Conservation (phyloP, 768 basidiomycete species). For the Sutorius australiensis region DNA sequence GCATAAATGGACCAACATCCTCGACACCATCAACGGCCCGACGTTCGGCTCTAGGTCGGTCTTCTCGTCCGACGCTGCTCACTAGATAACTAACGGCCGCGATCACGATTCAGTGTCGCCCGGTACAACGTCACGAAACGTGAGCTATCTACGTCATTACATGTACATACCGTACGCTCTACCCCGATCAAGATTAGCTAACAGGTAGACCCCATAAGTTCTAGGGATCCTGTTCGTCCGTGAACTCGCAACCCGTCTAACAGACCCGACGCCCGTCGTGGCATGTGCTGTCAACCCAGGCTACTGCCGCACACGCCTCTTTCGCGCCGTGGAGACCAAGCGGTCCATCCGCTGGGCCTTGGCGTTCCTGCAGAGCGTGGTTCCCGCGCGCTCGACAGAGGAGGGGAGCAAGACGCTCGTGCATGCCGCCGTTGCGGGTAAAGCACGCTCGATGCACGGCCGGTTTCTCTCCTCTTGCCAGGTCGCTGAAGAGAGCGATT, state of each 20-base stretch:
- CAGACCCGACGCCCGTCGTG: slow-evolving; percentile 20
- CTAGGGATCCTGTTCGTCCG: slow-evolving; percentile 30
- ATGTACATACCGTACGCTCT: neutral
- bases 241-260: slow-evolving; percentile 26
- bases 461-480: slow-evolving; percentile 24
- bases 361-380: slow-evolving; percentile 1
- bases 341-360: slow-evolving; percentile 5
- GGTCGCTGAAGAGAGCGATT: slow-evolving; percentile 28
- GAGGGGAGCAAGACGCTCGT: slow-evolving; percentile 33
- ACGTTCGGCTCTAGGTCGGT: slow-evolving; percentile 19
- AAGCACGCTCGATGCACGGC: slow-evolving; percentile 19
- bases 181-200: neutral
- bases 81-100: neutral
- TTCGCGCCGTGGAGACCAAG: slow-evolving; percentile 15
- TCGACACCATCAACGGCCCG: slow-evolving; percentile 19
- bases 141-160: neutral
- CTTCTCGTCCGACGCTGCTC: neutral
- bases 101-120: slow-evolving; percentile 1
- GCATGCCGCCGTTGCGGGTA: slow-evolving; percentile 24
- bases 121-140: slow-evolving; percentile 26
- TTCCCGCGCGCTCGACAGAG: slow-evolving; percentile 27
- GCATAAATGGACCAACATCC: slow-evolving; percentile 15
- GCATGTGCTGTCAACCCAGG: slow-evolving; percentile 31
- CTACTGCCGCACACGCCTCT: slow-evolving; percentile 28
- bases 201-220: slow-evolving; percentile 11